These are phyloP conservation scores for Arabidopsis hybrid DNA, from an alignment of 441 rosid species.

Conservation along the genomic window DNA sequence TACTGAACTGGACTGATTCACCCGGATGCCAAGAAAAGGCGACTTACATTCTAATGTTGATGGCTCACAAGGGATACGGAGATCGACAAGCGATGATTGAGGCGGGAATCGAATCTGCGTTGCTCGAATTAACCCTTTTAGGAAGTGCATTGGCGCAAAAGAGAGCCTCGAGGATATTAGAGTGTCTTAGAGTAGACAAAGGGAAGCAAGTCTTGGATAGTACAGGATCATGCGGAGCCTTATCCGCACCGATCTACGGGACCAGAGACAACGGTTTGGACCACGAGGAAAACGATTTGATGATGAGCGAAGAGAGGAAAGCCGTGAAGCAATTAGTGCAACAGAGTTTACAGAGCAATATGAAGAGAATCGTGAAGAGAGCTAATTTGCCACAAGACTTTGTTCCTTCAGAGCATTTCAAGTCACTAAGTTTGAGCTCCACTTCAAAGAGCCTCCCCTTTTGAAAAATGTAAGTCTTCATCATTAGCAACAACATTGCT, in stretches of 20 bases:
- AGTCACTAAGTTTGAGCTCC: slow-evolving; percentile 80
- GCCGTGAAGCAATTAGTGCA: slow-evolving; percentile 95
- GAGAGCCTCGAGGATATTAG: slow-evolving; percentile 93
- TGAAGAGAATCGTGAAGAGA: slow-evolving; percentile 93
- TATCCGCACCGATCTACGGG: slow-evolving; percentile 91
- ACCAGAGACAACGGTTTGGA: slow-evolving; percentile 52
- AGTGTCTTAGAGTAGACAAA: slow-evolving; percentile 79
- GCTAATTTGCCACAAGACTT: slow-evolving; percentile 98
- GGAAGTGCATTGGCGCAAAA: slow-evolving; percentile 95
- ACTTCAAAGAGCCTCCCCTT: slow-evolving; percentile 97
- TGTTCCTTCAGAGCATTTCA: slow-evolving; percentile 91
- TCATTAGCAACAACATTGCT: background rate
- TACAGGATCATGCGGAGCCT: slow-evolving; percentile 62
- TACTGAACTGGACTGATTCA: slow-evolving; percentile 90
- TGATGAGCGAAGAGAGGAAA: slow-evolving; percentile 98
- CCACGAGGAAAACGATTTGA: slow-evolving; percentile 67
- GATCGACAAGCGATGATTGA: slow-evolving; percentile 93
- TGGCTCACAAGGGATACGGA: slow-evolving; percentile 91
- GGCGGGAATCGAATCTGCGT: slow-evolving; percentile 80
- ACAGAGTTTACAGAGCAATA: slow-evolving; percentile 94
- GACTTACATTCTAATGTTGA: slow-evolving; percentile 81
- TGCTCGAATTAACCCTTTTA: slow-evolving; percentile 88
- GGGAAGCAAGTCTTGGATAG: slow-evolving; percentile 84
- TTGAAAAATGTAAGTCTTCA: slow-evolving; percentile 64
- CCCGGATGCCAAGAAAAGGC: slow-evolving; percentile 95